A percentile compares a stretch with the other conserved stretches of the same genome.
phyloP scores from a whole-genome alignment of 1,284 basidiomycete species.

The Leccinum huronense region DNA sequence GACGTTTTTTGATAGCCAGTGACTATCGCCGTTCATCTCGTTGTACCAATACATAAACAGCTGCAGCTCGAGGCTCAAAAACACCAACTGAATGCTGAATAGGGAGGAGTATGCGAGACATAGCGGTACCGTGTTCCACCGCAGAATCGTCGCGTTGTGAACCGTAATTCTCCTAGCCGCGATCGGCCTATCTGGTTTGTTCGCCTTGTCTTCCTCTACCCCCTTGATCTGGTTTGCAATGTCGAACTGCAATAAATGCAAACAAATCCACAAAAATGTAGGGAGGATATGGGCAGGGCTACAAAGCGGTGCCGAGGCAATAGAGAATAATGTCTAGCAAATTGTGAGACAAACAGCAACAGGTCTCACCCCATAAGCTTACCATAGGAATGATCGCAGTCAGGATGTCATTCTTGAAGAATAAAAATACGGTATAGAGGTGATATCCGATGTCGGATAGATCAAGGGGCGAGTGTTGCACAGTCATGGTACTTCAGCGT shows the following conservation, averaged over 20 bases:
- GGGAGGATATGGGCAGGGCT: slow-evolving; percentile 26
- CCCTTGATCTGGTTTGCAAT: slow-evolving; percentile 44
- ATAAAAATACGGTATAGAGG: slow-evolving; percentile 38
- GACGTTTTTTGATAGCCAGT: slow-evolving; percentile 39
- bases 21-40: slow-evolving; percentile 36
- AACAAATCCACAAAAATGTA: slow-evolving; percentile 41
- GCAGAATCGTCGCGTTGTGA: slow-evolving; percentile 32
- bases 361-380: slow-evolving; percentile 8
- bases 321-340: slow-evolving; percentile 38
- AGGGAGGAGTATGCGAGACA: slow-evolving; percentile 36
- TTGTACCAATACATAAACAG: slow-evolving; percentile 38
- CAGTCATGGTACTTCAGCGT: slow-evolving; percentile 15
- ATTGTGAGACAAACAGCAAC: slow-evolving; percentile 6
- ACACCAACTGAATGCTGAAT: slow-evolving; percentile 33
- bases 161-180: slow-evolving; percentile 39
- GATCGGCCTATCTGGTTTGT: slow-evolving; percentile 43
- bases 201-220: slow-evolving; percentile 41
- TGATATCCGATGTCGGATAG: slow-evolving; percentile 25
- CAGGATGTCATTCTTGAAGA: slow-evolving; percentile 43
- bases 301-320: slow-evolving; percentile 34
- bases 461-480: slow-evolving; percentile 3
- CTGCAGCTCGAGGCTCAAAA: slow-evolving; percentile 35
- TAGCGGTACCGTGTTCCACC: slow-evolving; percentile 37
- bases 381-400: slow-evolving; percentile 43
- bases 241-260: slow-evolving; percentile 43